phyloP scores from a whole-genome alignment of 345 rosid species.

The Eucalyptus dawsonii region DNA sequence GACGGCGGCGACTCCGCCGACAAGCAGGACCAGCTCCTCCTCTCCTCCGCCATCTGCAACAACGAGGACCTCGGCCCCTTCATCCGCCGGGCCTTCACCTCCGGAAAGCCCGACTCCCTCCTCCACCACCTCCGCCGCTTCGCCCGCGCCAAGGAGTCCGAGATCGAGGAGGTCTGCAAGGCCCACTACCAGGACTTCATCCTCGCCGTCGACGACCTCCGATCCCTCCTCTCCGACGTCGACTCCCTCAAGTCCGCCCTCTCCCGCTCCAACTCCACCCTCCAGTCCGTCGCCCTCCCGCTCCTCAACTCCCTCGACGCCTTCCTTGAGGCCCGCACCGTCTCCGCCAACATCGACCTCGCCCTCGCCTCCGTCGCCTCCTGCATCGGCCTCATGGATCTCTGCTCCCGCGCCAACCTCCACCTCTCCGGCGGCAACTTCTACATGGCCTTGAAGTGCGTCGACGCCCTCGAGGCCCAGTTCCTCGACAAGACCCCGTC shows the following conservation, averaged over 20 bases:
- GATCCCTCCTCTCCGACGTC: constrained; percentile 94
- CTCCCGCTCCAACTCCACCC: constrained; percentile 74
- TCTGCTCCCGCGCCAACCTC: constrained; percentile 60
- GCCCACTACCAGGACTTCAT: constrained; percentile 98
- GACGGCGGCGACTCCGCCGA: constrained; percentile 64
- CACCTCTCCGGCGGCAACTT: constrained; percentile 60
- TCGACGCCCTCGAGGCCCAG: constrained; percentile 61
- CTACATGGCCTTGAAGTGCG: constrained; percentile 85
- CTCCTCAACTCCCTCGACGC: constrained; percentile 70
- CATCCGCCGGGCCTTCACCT: constrained; percentile 69
- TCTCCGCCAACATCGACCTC: constrained; percentile 58
- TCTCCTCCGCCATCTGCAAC: constrained; percentile 87
- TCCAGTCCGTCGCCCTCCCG: constrained; percentile 76
- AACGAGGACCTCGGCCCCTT: constrained; percentile 90
- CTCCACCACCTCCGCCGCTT: constrained; percentile 84
- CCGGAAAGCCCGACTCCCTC: constrained; percentile 80
- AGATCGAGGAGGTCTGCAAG: constrained; percentile 95
- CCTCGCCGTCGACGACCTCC: constrained; percentile 93
- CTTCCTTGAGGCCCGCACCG: constrained; percentile 58
- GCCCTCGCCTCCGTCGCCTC: constrained; percentile 44
- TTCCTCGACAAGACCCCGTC: constrained; percentile 58
- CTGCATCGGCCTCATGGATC: constrained; percentile 62
- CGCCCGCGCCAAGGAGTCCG: constrained; percentile 82
- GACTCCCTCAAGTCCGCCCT: constrained; percentile 88
- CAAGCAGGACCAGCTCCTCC: constrained; percentile 69